These are phyloP conservation scores for Telopea speciosissima DNA, from an alignment of 177 flowering plant genomes.

Conservation along the genomic window DNA sequence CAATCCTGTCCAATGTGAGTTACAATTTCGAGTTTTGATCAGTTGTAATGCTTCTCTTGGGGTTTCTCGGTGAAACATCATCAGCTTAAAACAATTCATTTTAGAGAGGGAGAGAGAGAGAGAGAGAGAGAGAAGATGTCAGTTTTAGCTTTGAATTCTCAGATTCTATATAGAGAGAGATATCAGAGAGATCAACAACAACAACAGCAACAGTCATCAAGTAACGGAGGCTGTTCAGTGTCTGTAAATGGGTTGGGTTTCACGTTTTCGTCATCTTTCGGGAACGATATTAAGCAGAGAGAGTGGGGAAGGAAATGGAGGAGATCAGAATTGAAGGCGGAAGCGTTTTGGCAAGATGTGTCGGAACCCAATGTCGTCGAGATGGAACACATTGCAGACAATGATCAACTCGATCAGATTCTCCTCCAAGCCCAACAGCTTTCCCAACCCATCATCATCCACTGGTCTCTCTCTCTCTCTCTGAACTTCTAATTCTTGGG, in stretches of 20 bases:
- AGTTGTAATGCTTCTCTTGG: background rate
- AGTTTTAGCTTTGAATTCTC: constrained; percentile 50
- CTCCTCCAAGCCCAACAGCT: constrained; percentile 44
- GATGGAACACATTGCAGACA: constrained; percentile 60
- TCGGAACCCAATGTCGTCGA: constrained; percentile 47
- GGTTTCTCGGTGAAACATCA: background rate
- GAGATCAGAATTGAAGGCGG: constrained; percentile 35
- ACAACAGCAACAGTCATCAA: constrained; percentile 21
- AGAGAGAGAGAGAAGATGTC: constrained; percentile 31
- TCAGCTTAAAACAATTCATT: background rate
- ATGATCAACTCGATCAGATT: constrained; percentile 64
- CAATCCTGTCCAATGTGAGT: background rate
- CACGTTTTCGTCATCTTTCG: constrained; percentile 17
- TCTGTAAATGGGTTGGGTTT: constrained; percentile 12
- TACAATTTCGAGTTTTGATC: background rate
- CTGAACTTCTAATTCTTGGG: background rate
- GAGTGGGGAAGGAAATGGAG: constrained; percentile 18
- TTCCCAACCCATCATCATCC: constrained; percentile 69
- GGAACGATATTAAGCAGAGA: constrained; percentile 18
- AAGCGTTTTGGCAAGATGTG: constrained; percentile 48
- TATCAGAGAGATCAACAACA: constrained; percentile 29
- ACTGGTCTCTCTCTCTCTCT: constrained; percentile 41
- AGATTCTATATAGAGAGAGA: constrained; percentile 41
- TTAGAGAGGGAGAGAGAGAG: too few relatives aligned
- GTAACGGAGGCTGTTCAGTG: constrained; percentile 16